Base-by-base conservation (phyloP, 495 filamentous ascomycete species). In the Aspergillus nanangensis region DNA sequence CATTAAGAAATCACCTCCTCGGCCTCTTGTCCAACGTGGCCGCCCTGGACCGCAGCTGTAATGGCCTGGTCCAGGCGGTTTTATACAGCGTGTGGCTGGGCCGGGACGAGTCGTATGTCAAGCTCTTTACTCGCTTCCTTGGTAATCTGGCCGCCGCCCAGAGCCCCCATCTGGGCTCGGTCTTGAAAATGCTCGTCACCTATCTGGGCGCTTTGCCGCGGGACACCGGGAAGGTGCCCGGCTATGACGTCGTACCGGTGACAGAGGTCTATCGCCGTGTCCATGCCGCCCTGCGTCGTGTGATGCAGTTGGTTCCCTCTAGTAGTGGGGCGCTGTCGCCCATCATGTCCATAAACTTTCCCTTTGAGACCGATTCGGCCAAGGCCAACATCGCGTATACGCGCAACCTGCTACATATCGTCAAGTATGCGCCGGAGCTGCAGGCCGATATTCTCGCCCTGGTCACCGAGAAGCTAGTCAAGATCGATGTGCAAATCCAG, bases 401-500 rank as follows among this genome's bases (percentile, higher is more conserved):
- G 27, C 72, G 80, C 38, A 95, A 95, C 57, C 66, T 96, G 3
- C 67, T 96, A 4, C 78, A 72, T 47, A 64, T 97, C 20, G 77
- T 83, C 31, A 72, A 71, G 36, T 94, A 94, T 61, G 76, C 82
- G 4, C 88, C 88, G 1, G 84, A 92, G 37, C 71, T 97, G n/a
- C 82, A 82, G 52, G 75, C 81, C 13, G 86, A 93, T 42, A 78
- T 96, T n/a, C 77, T 95, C 43, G 80, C 85, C 45, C 66, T 96
- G 14, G 82, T 96, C 32, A 87, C 86, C 9, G 84, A 92, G 27
- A 78, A 83, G 41, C 70, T 96, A 3, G 87, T 96, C 46, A 95
- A 93, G 63, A 84, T 94, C 36, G 93, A 99, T 53, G 87, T 95
- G 3, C 88, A 95, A 58, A 90, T 97, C 59, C 91, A 96, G 62